Evolutionary conservation across 768 basidiomycete genomes (phyloP).

Genomic region (Clitopilus hobsonii): DNA sequence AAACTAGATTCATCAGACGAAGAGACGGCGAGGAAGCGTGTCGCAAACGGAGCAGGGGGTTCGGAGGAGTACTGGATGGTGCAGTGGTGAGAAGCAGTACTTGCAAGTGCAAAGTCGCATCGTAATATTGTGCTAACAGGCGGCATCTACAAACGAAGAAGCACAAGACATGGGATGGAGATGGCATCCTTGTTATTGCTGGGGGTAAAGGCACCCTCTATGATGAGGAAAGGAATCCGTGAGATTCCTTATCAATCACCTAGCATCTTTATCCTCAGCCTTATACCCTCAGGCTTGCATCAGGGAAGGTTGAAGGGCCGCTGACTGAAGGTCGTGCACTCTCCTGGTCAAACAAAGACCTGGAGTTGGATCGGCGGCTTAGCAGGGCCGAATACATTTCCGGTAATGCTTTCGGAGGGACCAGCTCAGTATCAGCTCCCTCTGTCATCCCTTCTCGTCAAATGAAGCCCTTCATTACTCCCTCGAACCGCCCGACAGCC

Average conservation of each 20-base stretch:
- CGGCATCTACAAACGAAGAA: constrained; percentile 70
- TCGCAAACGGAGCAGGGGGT: constrained; percentile 10
- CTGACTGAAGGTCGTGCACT: constrained; percentile 34
- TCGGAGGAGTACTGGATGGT: constrained; percentile 65
- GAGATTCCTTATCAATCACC: constrained; percentile 16
- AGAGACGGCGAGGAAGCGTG: constrained; percentile 25
- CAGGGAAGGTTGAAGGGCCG: constrained; percentile 41
- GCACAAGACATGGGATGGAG: constrained; percentile 90
- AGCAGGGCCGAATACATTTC: constrained; percentile 54
- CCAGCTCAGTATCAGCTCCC: background rate
- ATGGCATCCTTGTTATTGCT: constrained; percentile 56
- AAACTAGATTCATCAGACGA: constrained; percentile 27
- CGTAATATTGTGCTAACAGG: constrained; percentile 29
- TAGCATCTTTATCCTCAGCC: background rate
- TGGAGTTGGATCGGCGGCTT: constrained; percentile 60
- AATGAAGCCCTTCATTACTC: background rate
- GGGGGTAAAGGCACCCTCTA: constrained; percentile 45
- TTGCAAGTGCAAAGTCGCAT: background rate
- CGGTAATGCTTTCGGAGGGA: constrained; percentile 53
- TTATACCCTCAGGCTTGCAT: constrained; percentile 37
- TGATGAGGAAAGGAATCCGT: constrained; percentile 65
- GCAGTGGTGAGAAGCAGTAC: constrained; percentile 50
- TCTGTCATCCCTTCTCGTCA: background rate
- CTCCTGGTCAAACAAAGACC: constrained; percentile 48
- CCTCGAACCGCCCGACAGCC: background rate